These are phyloP conservation scores for Brasenia schreberi DNA, from an alignment of 164 flowering plant genomes.

Conservation along the genomic window DNA sequence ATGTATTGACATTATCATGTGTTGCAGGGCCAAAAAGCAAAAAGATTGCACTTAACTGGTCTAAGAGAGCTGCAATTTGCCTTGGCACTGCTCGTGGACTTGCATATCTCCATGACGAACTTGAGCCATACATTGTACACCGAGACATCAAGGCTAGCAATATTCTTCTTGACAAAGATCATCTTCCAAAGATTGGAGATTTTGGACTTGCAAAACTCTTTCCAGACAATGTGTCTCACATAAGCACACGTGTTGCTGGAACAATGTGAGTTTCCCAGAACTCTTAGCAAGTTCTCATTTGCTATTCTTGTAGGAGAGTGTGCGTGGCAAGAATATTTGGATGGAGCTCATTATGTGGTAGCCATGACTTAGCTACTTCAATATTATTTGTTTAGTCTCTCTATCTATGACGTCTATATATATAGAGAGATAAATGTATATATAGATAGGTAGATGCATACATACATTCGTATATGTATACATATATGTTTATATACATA, in stretches of 20 bases:
- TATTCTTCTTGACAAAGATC: constrained; percentile 58
- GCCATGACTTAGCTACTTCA: neutral
- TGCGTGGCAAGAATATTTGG: too few species aligned
- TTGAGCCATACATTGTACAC: constrained; percentile 57
- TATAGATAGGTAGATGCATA: too few species aligned
- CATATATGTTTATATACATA: too few species aligned
- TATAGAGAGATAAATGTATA: too few species aligned
- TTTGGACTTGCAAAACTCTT: constrained; percentile 88
- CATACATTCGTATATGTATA: too few species aligned
- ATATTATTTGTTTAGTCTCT: too few species aligned
- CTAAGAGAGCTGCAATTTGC: constrained; percentile 54
- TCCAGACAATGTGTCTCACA: constrained; percentile 76
- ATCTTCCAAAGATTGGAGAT: constrained; percentile 77
- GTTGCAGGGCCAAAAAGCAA: constrained; percentile 44
- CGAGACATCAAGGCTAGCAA: constrained; percentile 88
- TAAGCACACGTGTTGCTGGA: constrained; percentile 87
- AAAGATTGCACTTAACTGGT: constrained; percentile 39
- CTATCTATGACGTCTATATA: too few species aligned
- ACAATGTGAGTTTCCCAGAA: constrained; percentile 50
- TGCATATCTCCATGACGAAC: constrained; percentile 79
- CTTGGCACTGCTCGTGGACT: constrained; percentile 67
- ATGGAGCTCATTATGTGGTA: neutral
- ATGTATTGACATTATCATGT: neutral
- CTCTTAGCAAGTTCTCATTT: too few species aligned
- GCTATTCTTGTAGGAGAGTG: too few species aligned